Evolutionary conservation across 495 filamentous ascomycete species (phyloP), one percentile per base, ranked within the genome.

Genomic region (Poronia punctata): DNA sequence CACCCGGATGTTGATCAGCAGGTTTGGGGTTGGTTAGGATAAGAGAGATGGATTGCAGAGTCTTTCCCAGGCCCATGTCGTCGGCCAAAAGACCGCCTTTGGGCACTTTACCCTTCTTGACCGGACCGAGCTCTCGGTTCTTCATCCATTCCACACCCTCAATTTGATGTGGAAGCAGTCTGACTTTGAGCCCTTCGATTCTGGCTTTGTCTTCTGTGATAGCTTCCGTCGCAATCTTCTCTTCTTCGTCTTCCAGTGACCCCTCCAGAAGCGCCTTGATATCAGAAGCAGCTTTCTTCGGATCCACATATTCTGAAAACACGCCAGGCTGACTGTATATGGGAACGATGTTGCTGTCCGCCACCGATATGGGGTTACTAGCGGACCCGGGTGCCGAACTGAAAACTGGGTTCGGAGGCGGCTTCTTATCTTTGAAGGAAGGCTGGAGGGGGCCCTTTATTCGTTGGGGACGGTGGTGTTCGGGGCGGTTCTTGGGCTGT

Each of bases 71-170:
- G 34, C 84, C 84, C 84, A 89, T 89, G 49, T 92, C 86, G 53
- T 92, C 86, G 3, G 86, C 86, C 8, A 92, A 69, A 40, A 92
- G 86, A n/a, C 85, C 85, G 28, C 85, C 86, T 54, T 88, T 88
- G 1, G 88, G 84, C 6, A 87, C 68, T 11, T 81, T 80, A 2
- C 86, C 86, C 43, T 75, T 79, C 59, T 86, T 93, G 21, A 78
- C 74, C 2, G 74, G 73, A 2, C 88, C 87, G 8, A 82, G 79
- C 58, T 98, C 92, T 47, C 92, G 86, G 23, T 84, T 82, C 38
- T 70, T 81, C 86, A 98, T 93, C 86, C 93, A 98, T 28, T 79
- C 75, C 2, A 97, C 80, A 43, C 92, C 92, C 17, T 93, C 83
- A 7, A 95, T 73, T 57, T 98, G 92, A 57, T 98, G 92, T 3